phyloP scores from a whole-genome alignment of 192 early-diverging fungal genomes.

The Paraglomus occultum region DNA sequence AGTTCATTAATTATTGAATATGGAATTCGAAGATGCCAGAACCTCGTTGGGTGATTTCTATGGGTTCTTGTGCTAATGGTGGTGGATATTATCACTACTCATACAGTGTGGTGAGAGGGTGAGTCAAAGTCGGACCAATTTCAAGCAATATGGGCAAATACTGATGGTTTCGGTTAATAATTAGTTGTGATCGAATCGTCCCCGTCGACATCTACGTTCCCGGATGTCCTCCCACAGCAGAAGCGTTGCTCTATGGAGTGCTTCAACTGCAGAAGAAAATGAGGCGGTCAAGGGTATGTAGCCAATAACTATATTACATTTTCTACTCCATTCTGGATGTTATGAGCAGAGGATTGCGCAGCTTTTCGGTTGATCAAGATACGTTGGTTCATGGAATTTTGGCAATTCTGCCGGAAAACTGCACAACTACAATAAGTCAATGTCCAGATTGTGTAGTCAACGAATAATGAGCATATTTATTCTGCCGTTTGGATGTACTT shows the following conservation, averaged over 20 bases:
- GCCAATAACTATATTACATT: constrained; percentile 25
- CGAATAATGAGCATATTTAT: too few relatives aligned
- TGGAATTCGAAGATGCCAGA: constrained; percentile 76
- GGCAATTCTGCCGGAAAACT: not conserved
- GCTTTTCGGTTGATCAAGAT: not conserved
- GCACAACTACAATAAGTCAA: too few relatives aligned
- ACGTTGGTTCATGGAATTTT: not conserved
- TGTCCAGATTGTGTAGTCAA: too few relatives aligned
- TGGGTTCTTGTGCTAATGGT: constrained; percentile 96
- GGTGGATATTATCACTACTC: constrained; percentile 99
- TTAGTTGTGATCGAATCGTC: constrained; percentile 90
- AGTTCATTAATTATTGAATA: constrained; percentile 2
- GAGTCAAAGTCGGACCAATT: not conserved
- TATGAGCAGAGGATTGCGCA: not conserved
- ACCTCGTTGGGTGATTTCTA: constrained; percentile 99
- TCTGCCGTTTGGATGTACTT: too few relatives aligned
- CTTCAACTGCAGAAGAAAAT: constrained; percentile 99
- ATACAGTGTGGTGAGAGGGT: constrained; percentile 87
- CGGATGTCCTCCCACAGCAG: constrained; percentile 96
- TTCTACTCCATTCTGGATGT: not conserved
- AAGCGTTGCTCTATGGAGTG: constrained; percentile 95
- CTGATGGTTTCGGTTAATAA: not conserved
- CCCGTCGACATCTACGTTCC: constrained; percentile 96
- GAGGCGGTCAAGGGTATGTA: constrained; percentile 55
- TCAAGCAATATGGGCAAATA: not conserved